phyloP scores from a whole-genome alignment of 495 filamentous ascomycete genomes.

The Neurospora sublineolata region DNA sequence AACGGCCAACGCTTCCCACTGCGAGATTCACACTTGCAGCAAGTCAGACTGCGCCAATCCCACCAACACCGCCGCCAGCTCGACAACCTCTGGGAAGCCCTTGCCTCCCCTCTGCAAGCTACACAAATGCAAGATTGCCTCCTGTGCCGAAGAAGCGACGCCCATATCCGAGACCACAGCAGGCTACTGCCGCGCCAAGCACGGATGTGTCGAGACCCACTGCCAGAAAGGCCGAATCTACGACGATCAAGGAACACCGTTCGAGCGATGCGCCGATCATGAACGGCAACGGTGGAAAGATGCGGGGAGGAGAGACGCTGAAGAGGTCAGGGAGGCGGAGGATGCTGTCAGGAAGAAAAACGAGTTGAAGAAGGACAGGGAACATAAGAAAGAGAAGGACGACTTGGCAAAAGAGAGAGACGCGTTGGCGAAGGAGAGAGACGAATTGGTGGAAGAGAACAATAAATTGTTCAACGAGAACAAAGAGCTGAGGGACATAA shows the following conservation, averaged over 20 bases:
- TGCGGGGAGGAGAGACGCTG: background rate
- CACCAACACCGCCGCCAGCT: background rate
- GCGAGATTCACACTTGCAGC: background rate
- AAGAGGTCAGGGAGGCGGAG: background rate
- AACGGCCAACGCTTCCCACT: background rate
- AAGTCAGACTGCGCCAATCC: background rate
- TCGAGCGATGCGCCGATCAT: background rate
- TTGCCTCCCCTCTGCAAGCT: background rate
- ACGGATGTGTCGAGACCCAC: background rate
- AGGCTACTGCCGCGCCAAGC: background rate
- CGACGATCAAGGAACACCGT: background rate
- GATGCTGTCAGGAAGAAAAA: too few relatives aligned
- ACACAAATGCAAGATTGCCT: background rate
- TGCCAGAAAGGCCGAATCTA: background rate
- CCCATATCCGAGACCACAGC: background rate
- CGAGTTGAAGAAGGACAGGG: too few relatives aligned
- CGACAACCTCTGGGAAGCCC: background rate
- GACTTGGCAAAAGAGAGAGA: too few relatives aligned
- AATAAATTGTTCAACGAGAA: too few relatives aligned
- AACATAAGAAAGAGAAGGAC: too few relatives aligned
- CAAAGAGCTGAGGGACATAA: background rate
- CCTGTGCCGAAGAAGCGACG: background rate
- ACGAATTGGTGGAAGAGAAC: too few relatives aligned
- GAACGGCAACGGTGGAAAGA: background rate
- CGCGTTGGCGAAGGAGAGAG: too few relatives aligned